Base-by-base conservation (phyloP, 176 grass and related monocot genomes). In the Zizania latifolia region DNA sequence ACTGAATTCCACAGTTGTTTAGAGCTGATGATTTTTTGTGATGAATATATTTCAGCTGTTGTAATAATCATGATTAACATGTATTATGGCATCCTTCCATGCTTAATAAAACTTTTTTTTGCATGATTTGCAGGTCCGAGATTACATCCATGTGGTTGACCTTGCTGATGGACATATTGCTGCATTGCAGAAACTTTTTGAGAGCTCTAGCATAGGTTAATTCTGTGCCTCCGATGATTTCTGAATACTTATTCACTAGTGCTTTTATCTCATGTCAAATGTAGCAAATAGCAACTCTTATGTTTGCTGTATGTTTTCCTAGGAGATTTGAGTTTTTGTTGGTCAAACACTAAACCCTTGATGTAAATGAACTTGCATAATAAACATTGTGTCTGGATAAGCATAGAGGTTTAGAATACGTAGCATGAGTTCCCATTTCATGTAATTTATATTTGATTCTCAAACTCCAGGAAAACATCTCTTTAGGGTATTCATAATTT, bases 91-190 rank as follows among this genome's bases (percentile, higher is more conserved):
- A 56, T 81, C 10, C 5, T 76, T 55, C 53, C 29, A 76, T 29
- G 13, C 67, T 57, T 60, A 68, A 76, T 69, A 24, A 65, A 24
- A 81, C 34, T 32, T n/a, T n/a, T n/a, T n/a, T 24, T 35, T 73
- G 21, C 69, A 36, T 14, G 28, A 71, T 77, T 84, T 72, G 60
- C 77, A 96, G 92, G 58, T 96, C 72, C 78, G 92, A 77, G 92
- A 96, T 85, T 96, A 92, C 35, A 96, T 96, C 57, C 92, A 96
- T 89, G 89, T 96, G 17, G 81, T 92, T 78, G 92, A 96, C 81
- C 84, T 96, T 41, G 92, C 92, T 16, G 92, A 92, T 68, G 92
- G 92, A 50, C 92, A 96, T 87, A 92, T 89, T 76, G 85, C 92
- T 19, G 92, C 92, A 33, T 78, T 96, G 68, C 87, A 81, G 68